phyloP scores from a whole-genome alignment of 768 basidiomycete species.

The Suillus ampliporus region DNA sequence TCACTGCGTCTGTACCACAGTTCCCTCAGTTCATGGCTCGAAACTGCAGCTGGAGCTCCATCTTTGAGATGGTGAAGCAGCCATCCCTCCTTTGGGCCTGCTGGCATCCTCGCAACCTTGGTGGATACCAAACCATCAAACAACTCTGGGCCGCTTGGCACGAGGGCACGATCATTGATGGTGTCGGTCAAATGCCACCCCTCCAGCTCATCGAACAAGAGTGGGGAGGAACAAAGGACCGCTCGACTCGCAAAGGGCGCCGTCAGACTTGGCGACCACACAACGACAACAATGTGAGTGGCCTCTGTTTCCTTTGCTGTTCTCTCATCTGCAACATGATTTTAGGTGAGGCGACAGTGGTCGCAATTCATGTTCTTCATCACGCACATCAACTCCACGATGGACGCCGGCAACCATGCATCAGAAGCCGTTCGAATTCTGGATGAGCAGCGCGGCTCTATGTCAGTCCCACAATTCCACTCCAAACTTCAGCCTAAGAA shows the following conservation, averaged over 20 bases:
- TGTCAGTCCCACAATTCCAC: not conserved
- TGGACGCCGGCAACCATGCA: not conserved
- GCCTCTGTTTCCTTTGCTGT: too few species aligned
- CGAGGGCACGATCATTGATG: not conserved
- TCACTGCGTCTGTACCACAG: not conserved
- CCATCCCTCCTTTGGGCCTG: not conserved
- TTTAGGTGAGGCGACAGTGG: not conserved
- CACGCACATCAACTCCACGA: not conserved
- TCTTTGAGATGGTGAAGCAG: not conserved
- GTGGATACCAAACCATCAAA: not conserved
- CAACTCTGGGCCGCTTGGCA: not conserved
- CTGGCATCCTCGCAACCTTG: not conserved
- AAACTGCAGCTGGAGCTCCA: constrained; percentile 1
- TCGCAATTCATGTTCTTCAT: not conserved
- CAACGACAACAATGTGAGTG: not conserved
- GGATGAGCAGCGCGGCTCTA: not conserved
- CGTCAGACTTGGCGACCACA: not conserved
- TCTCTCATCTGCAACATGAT: not conserved
- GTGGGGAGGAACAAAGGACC: not conserved
- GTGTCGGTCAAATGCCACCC: not conserved
- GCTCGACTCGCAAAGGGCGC: not conserved
- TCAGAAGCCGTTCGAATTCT: not conserved
- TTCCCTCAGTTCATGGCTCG: not conserved
- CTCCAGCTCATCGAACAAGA: not conserved
- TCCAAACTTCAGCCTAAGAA: not conserved